Conservation (phyloP, 192 early-diverging fungal genomes). For the Allomyces javanicus region DNA sequence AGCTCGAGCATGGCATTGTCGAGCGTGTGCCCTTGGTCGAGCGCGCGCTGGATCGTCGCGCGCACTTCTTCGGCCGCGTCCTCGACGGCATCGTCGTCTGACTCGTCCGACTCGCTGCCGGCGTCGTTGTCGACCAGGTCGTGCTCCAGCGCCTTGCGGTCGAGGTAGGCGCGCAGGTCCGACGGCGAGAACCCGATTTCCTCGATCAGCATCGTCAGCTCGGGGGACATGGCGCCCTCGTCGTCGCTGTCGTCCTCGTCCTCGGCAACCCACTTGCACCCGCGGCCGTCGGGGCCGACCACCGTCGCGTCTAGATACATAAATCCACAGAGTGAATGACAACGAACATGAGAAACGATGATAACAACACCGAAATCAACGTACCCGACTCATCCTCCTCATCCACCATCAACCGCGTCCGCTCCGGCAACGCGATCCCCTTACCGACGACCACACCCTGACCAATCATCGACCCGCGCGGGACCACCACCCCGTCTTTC, state of each 20-base stretch:
- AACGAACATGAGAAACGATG: not conserved
- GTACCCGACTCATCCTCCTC: conserved; percentile 40
- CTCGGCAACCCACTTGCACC: not conserved
- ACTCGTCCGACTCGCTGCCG: conserved; percentile 14
- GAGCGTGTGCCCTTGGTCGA: conserved; percentile 50
- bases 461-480: conserved; percentile 53
- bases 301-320: not conserved
- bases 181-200: conserved; percentile 2
- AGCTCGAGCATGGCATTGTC: conserved; percentile 65
- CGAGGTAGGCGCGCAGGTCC: not conserved
- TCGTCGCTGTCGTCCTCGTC: conserved; percentile 7
- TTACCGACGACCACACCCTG: conserved; percentile 20
- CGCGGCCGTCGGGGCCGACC: conserved; percentile 1
- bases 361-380: conserved; percentile 28
- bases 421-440: not conserved
- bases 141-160: not conserved
- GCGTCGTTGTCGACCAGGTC: not conserved
- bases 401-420: conserved; percentile 1
- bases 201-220: not conserved
- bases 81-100: conserved; percentile 19
- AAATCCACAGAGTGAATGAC: not conserved
- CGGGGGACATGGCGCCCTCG: conserved; percentile 7
- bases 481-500: conserved; percentile 40
- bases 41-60: conserved; percentile 58
- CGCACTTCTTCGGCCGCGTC: conserved; percentile 43